Evolutionary conservation across 2,329 filamentous ascomycete genomes (phyloP).

Genomic region (Ophiostoma triangulosporum): DNA sequence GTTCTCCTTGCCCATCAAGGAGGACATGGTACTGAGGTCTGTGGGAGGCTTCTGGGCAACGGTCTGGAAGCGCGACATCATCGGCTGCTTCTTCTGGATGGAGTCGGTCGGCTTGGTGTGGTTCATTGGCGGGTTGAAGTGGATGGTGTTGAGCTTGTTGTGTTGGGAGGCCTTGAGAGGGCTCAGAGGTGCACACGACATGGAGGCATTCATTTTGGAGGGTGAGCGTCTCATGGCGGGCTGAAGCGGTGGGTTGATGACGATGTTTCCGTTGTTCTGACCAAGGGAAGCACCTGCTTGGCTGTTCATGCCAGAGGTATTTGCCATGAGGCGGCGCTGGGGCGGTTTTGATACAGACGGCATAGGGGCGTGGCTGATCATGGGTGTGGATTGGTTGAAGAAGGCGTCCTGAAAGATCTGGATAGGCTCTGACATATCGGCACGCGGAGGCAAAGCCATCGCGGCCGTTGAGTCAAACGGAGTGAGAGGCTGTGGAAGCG

Average conservation of each 20-base stretch:
- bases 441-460: slow-evolving; percentile 41
- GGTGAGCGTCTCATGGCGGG: slow-evolving; percentile 50
- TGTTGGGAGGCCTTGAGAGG: slow-evolving; percentile 40
- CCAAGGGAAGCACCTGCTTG: background rate
- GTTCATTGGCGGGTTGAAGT: slow-evolving; percentile 50
- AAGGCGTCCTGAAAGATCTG: slow-evolving; percentile 40
- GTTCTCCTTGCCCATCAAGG: slow-evolving; percentile 42
- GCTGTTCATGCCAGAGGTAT: slow-evolving; percentile 21
- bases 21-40: slow-evolving; percentile 21
- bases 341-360: slow-evolving; percentile 34
- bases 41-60: slow-evolving; percentile 38
- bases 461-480: slow-evolving; percentile 22
- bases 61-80: slow-evolving; percentile 46
- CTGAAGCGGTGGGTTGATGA: slow-evolving; percentile 46
- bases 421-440: slow-evolving; percentile 33
- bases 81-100: slow-evolving; percentile 50
- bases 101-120: slow-evolving; percentile 48
- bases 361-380: slow-evolving; percentile 45
- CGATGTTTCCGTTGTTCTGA: slow-evolving; percentile 7
- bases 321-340: slow-evolving; percentile 28
- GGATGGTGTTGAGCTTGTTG: slow-evolving; percentile 52
- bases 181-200: slow-evolving; percentile 42
- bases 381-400: slow-evolving; percentile 30
- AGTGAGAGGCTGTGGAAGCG: background rate
- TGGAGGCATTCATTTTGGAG: slow-evolving; percentile 43